Percentiles rank a stretch among this genome's conserved stretches.
Conservation (phyloP, 2,329 filamentous ascomycete genomes). For the Neopestalotiopsis sp. region DNA sequence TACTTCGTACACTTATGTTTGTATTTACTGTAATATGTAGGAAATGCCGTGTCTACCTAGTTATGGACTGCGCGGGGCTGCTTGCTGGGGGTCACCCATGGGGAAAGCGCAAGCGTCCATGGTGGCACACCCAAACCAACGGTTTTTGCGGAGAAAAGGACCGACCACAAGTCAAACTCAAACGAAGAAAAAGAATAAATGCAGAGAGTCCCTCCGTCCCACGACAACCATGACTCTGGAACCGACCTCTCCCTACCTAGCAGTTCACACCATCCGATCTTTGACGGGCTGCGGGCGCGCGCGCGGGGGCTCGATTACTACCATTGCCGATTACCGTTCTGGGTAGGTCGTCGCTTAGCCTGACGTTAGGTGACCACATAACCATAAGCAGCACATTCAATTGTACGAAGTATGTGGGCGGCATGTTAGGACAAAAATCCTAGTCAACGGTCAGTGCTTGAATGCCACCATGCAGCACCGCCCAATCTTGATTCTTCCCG, state of each 20-base stretch:
- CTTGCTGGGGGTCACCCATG: neutral
- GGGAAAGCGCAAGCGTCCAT: conserved; percentile 2
- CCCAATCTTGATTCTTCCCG: neutral
- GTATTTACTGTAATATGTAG: too few relatives aligned
- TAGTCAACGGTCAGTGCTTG: neutral
- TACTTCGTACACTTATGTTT: too few relatives aligned
- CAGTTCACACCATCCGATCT: neutral
- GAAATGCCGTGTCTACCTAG: too few relatives aligned
- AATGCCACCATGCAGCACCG: neutral
- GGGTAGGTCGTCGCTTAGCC: neutral
- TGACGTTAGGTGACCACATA: too few relatives aligned
- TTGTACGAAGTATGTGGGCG: neutral
- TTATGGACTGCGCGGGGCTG: too few relatives aligned
- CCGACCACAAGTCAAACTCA: neutral
- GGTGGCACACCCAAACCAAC: neutral
- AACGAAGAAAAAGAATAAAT: neutral
- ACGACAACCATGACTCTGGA: neutral
- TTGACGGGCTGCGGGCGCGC: neutral
- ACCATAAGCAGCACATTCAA: neutral
- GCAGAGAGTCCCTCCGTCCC: neutral
- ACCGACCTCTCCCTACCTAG: neutral
- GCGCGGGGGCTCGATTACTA: neutral
- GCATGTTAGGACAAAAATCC: neutral
- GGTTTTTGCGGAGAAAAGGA: neutral
- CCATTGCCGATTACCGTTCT: neutral